Evolutionary conservation across 371 early-diverging fungal genomes (phyloP).

Genomic region (Lichtheimia ramosa): DNA sequence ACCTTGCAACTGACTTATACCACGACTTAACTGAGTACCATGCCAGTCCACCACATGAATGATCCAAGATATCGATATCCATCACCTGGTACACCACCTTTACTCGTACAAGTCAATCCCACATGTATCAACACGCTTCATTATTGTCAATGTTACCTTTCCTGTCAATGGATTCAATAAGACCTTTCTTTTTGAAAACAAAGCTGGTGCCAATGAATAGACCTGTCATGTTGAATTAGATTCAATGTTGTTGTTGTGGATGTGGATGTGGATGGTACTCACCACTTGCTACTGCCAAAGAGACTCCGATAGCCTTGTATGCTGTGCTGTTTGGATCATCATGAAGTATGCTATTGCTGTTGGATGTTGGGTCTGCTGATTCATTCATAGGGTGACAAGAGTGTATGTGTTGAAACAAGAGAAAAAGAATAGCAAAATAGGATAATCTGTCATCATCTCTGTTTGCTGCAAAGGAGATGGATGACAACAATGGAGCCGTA

Average conservation of each 20-base stretch:
- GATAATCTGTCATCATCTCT: no score
- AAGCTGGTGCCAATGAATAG: constrained; percentile 88
- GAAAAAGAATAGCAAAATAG: no score
- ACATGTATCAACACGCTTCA: constrained; percentile 3
- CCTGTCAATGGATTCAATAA: constrained; percentile 67
- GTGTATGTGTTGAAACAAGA: no score
- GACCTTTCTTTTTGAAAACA: constrained; percentile 92
- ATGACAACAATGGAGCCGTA: no score
- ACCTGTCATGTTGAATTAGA: constrained; percentile 46
- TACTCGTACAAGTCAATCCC: background rate
- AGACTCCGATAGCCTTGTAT: constrained; percentile 86
- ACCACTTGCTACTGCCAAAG: constrained; percentile 76
- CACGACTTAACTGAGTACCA: constrained; percentile 62
- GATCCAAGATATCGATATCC: constrained; percentile 81
- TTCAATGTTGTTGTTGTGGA: constrained; percentile 7
- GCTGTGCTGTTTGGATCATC: background rate
- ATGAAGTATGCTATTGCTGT: no score
- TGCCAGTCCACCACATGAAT: constrained; percentile 94
- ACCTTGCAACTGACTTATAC: background rate
- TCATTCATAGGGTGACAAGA: no score
- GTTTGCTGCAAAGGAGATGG: no score
- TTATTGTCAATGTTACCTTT: constrained; percentile 47
- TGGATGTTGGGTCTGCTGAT: no score
- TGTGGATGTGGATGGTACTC: constrained; percentile 10
- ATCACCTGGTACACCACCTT: constrained; percentile 70